Evolutionary conservation across 495 filamentous ascomycete genomes (phyloP).

Genomic region (Opeltia flavorubescens): DNA sequence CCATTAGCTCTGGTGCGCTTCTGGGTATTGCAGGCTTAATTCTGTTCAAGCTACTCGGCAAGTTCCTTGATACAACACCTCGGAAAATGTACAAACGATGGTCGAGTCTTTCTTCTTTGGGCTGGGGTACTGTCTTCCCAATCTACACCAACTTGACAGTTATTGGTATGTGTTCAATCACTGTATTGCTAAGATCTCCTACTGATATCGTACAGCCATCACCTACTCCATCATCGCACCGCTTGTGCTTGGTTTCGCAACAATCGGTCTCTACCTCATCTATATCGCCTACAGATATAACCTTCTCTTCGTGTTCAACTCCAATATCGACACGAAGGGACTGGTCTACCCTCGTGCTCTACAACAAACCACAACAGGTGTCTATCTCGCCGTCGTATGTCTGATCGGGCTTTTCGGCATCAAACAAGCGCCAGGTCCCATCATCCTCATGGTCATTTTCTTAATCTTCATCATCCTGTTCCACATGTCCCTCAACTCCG

Average conservation of each 20-base stretch:
- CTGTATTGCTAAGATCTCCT: background rate
- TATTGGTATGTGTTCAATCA: slow-evolving; percentile 36
- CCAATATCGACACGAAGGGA: slow-evolving; percentile 79
- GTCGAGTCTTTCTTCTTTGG: slow-evolving; percentile 44
- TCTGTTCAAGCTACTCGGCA: slow-evolving; percentile 65
- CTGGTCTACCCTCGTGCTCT: slow-evolving; percentile 76
- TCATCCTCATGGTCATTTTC: slow-evolving; percentile 73
- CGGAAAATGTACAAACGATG: slow-evolving; percentile 60
- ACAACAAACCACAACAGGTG: slow-evolving; percentile 78
- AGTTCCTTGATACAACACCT: slow-evolving; percentile 55
- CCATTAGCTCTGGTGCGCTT: slow-evolving; percentile 60
- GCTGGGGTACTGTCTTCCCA: slow-evolving; percentile 85
- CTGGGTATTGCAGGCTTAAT: slow-evolving; percentile 68
- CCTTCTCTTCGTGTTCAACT: slow-evolving; percentile 78
- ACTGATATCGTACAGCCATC: slow-evolving; percentile 37
- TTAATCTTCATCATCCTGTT: slow-evolving; percentile 69
- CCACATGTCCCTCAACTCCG: slow-evolving; percentile 66
- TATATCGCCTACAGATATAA: slow-evolving; percentile 95
- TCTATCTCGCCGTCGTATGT: slow-evolving; percentile 74
- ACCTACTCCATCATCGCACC: slow-evolving; percentile 87
- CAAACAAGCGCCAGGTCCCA: slow-evolving; percentile 49
- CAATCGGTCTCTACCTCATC: slow-evolving; percentile 70
- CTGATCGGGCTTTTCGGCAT: slow-evolving; percentile 85
- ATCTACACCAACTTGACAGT: slow-evolving; percentile 72
- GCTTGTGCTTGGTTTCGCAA: slow-evolving; percentile 74